These are phyloP conservation scores for Madurella mycetomatis DNA, from an alignment of 2,329 filamentous ascomycete species.

Conservation along the genomic window DNA sequence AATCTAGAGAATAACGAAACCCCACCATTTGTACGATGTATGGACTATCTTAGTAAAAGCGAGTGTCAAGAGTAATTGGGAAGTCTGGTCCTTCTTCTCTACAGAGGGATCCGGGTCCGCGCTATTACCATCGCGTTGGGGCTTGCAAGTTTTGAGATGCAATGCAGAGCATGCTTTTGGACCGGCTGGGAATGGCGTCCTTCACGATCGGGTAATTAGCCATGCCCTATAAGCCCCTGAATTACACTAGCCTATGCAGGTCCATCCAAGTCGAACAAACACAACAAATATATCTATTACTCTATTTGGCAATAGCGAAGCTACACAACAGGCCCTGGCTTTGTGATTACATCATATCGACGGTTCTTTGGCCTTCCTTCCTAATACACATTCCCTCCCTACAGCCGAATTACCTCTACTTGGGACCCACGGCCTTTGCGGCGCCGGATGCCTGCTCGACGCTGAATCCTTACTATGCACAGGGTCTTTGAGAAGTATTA, in stretches of 20 bases:
- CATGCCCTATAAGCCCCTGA: neutral
- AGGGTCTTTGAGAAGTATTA: no score
- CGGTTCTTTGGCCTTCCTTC: neutral
- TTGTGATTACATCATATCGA: neutral
- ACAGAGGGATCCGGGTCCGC: no score
- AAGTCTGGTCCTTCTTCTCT: neutral
- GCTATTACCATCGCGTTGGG: neutral
- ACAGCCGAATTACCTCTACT: slow-evolving; percentile 1
- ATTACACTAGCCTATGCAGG: no score
- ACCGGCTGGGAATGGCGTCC: no score
- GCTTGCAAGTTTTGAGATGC: slow-evolving; percentile 30
- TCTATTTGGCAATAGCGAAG: neutral
- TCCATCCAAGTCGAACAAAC: no score
- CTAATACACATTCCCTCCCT: slow-evolving; percentile 3
- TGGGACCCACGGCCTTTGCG: no score
- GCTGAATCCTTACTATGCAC: no score
- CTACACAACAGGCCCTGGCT: neutral
- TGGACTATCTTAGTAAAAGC: slow-evolving; percentile 53
- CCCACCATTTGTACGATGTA: slow-evolving; percentile 60
- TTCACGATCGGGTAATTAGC: no score
- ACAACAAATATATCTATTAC: no score
- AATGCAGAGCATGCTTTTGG: no score
- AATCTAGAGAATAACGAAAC: slow-evolving; percentile 63
- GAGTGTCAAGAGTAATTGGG: slow-evolving; percentile 25
- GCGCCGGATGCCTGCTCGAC: no score